A percentile compares a stretch with the other conserved stretches of the same genome.
phyloP scores from a whole-genome alignment of 331 rosid species.

The Acacia concinna region DNA sequence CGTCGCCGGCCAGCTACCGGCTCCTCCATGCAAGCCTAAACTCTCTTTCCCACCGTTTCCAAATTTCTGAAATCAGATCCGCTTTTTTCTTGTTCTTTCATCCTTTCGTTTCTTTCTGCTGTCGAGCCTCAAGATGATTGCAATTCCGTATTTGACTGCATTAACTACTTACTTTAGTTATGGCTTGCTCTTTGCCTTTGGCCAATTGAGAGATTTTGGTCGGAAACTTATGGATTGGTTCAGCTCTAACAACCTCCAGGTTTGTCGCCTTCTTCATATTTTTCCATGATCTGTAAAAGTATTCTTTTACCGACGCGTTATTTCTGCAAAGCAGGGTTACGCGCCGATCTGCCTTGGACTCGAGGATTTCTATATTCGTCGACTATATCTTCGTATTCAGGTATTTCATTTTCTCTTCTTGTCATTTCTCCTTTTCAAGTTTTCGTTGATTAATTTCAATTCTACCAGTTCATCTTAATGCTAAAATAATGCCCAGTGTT shows the following conservation, averaged over 20 bases:
- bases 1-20: constrained; percentile 4
- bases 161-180: constrained; percentile 74
- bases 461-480: neutral
- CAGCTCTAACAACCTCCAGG: constrained; percentile 55
- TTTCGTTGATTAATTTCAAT: neutral
- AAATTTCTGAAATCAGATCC: neutral
- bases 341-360: constrained; percentile 92
- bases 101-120: neutral
- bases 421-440: neutral
- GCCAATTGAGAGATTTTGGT: constrained; percentile 67
- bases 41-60: neutral
- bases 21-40: neutral
- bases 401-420: constrained; percentile 25
- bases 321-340: constrained; percentile 55
- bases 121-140: constrained; percentile 39
- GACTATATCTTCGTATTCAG: constrained; percentile 88
- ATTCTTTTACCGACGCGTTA: neutral
- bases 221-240: constrained; percentile 57
- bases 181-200: constrained; percentile 66
- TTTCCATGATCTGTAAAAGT: neutral
- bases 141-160: constrained; percentile 69
- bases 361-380: constrained; percentile 83
- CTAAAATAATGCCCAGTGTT: neutral
- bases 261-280: constrained; percentile 2
- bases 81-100: neutral